Evolutionary conservation across 306 rosid species (phyloP).

Genomic region (Cucumis melo): DNA sequence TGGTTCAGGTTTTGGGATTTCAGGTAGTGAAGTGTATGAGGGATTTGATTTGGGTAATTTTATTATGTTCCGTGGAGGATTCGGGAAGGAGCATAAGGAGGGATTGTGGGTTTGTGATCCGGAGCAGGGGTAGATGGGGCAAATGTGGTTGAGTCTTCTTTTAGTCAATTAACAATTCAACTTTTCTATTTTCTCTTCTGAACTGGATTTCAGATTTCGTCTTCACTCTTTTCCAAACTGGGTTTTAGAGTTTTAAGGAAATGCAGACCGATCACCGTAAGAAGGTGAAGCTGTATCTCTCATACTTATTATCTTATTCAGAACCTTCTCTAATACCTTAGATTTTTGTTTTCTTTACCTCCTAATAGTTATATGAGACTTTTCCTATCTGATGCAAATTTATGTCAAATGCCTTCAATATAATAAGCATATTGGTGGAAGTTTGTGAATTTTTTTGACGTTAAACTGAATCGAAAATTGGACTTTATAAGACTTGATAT

Average conservation of each 20-base stretch:
- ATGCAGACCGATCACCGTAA: conserved; percentile 74
- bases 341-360: not conserved
- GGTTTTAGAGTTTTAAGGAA: conserved; percentile 25
- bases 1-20: conserved; percentile 19
- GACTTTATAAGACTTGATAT: not conserved
- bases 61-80: conserved; percentile 35
- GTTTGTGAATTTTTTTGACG: not conserved
- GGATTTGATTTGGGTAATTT: conserved; percentile 48
- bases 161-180: conserved; percentile 7
- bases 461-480: not conserved
- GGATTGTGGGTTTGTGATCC: conserved; percentile 71
- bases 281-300: conserved; percentile 38
- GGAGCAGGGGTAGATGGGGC: conserved; percentile 91
- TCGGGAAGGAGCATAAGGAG: conserved; percentile 36
- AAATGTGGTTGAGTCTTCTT: conserved; percentile 63
- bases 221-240: conserved; percentile 15
- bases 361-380: not conserved
- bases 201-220: conserved; percentile 11
- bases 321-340: not conserved
- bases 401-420: not conserved
- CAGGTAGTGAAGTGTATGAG: conserved; percentile 44
- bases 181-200: conserved; percentile 26
- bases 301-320: not conserved
- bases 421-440: not conserved
- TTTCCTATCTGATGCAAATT: not conserved